Conservation (phyloP, 169 alveolate genomes). For the Cryptosporidium andersoni region DNA sequence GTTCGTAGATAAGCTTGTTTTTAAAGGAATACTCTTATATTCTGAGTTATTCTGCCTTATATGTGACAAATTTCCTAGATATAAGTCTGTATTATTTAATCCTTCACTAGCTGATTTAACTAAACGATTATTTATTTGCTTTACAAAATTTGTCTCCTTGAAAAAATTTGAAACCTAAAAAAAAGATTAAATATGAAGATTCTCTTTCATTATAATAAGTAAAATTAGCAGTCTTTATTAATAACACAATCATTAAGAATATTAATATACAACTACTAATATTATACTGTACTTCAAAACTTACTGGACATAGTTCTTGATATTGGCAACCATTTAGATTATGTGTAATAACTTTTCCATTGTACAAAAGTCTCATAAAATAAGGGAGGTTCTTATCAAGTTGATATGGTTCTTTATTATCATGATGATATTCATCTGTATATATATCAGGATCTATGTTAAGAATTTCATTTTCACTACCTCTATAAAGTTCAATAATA, state of each 20-base stretch:
- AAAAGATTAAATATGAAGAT: not conserved
- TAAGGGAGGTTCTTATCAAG: slow-evolving; percentile 15
- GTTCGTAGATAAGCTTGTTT: slow-evolving; percentile 7
- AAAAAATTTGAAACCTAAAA: slow-evolving; percentile 28
- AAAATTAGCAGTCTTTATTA: not conserved
- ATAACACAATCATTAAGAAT: not conserved
- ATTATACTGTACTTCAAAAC: not conserved
- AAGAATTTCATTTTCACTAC: too few species aligned
- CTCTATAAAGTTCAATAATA: slow-evolving; percentile 39
- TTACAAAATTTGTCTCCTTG: slow-evolving; percentile 31
- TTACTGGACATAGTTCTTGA: slow-evolving; percentile 59
- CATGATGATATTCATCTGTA: not conserved
- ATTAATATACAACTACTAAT: too few species aligned
- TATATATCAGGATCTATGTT: not conserved
- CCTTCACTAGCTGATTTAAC: not conserved
- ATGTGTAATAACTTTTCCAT: slow-evolving; percentile 47
- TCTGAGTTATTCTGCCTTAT: not conserved
- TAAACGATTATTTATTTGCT: slow-evolving; percentile 15
- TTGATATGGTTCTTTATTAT: not conserved
- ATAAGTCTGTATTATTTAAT: not conserved
- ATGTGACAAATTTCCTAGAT: not conserved
- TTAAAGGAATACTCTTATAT: slow-evolving; percentile 10
- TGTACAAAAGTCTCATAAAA: slow-evolving; percentile 26
- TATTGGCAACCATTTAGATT: slow-evolving; percentile 3
- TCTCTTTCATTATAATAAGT: not conserved